Percentiles rank a stretch among this genome's conserved stretches.
phyloP scores from a whole-genome alignment of 352 stramenopile genomes.

The Phytophthora pistaciae region DNA sequence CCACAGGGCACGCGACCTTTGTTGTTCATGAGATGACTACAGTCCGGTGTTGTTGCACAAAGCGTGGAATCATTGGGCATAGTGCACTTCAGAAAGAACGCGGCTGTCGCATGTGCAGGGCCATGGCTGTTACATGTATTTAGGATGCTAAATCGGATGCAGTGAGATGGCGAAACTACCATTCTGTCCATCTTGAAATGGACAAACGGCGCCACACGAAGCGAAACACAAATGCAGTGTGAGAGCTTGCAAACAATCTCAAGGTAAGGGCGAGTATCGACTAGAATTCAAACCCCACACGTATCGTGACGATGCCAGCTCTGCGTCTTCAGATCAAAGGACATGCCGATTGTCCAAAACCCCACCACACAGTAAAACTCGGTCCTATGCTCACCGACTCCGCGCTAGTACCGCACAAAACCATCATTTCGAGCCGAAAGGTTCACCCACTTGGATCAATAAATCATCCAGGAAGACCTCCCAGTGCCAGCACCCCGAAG shows the following conservation, averaged over 20 bases:
- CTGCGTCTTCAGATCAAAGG: background rate
- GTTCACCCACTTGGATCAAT: background rate
- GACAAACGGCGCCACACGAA: background rate
- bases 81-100: no score
- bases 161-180: background rate
- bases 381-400: no score
- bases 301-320: background rate
- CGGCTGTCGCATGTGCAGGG: no score
- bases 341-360: no score
- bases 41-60: no score
- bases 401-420: no score
- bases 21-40: background rate
- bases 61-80: no score
- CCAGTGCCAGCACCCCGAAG: background rate
- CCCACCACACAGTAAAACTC: no score
- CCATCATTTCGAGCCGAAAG: background rate
- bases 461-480: background rate
- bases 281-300: background rate
- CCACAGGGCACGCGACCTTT: background rate
- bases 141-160: no score
- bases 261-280: background rate
- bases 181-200: background rate
- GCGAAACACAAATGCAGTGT: background rate
- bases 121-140: no score
- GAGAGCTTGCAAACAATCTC: background rate